phyloP scores from a whole-genome alignment of 768 basidiomycete genomes.

The Mycena galopus region DNA sequence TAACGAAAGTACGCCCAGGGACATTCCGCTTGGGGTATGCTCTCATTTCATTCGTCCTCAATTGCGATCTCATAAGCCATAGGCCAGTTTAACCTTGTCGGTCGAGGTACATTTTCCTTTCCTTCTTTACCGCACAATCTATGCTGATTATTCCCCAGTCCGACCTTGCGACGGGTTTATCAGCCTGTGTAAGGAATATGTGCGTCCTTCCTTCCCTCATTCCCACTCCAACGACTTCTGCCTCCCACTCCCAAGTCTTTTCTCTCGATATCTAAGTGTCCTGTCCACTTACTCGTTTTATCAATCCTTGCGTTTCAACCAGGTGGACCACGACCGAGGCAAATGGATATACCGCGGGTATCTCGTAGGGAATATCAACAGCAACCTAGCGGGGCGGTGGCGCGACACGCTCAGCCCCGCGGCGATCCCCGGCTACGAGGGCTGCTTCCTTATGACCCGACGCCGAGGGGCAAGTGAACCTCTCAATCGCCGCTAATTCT shows the following conservation, averaged over 20 bases:
- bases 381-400: conserved; percentile 88
- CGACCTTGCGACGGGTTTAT: conserved; percentile 86
- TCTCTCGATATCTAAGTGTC: background rate
- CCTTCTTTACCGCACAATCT: background rate
- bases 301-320: conserved; percentile 6
- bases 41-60: too few species aligned
- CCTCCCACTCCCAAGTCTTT: too few species aligned
- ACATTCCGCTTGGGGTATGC: conserved; percentile 87
- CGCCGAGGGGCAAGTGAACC: conserved; percentile 52
- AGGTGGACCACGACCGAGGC: conserved; percentile 82
- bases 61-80: background rate
- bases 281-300: background rate
- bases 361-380: conserved; percentile 76
- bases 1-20: conserved; percentile 63
- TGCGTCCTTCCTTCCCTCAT: conserved; percentile 48
- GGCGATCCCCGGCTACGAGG: conserved; percentile 82
- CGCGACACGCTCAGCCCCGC: conserved; percentile 82
- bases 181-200: conserved; percentile 88
- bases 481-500: background rate
- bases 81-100: conserved; percentile 78
- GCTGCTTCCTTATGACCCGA: conserved; percentile 83
- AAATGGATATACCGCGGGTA: conserved; percentile 91
- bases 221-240: conserved; percentile 10
- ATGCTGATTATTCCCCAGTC: conserved; percentile 48
- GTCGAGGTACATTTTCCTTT: conserved; percentile 54